These are phyloP conservation scores for Pseudocercospora crystallina DNA, from an alignment of 2,329 filamentous ascomycete species.

Conservation along the genomic window DNA sequence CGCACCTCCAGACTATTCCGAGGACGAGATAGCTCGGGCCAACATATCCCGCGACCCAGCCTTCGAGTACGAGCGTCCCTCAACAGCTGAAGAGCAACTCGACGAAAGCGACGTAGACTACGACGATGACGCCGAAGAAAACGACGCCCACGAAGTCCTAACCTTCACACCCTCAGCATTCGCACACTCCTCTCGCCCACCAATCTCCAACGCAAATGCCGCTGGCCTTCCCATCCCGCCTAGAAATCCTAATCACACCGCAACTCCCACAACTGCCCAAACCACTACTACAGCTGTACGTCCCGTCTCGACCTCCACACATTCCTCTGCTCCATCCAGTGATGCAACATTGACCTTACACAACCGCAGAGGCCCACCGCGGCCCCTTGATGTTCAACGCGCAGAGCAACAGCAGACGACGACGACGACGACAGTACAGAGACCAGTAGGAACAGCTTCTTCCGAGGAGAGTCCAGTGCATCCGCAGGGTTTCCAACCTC, in stretches of 20 bases:
- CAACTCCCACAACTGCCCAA: not conserved
- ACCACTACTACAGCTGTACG: constrained; percentile 13
- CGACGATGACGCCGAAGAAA: constrained; percentile 15
- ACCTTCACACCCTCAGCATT: constrained; percentile 19
- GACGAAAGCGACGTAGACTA: constrained; percentile 31
- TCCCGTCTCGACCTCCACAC: constrained; percentile 14
- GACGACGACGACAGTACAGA: constrained; percentile 7
- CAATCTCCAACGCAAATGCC: constrained; percentile 7
- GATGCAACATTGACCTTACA: constrained; percentile 23
- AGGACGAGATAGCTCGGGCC: constrained; percentile 24
- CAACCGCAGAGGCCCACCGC: constrained; percentile 16
- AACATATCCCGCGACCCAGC: constrained; percentile 19
- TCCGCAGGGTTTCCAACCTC: not conserved
- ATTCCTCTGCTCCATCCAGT: constrained; percentile 2
- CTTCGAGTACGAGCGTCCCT: constrained; percentile 23
- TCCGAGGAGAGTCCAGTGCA: constrained; percentile 2
- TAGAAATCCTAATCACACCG: too few relatives aligned
- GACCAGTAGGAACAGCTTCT: not conserved
- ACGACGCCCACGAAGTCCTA: constrained; percentile 1
- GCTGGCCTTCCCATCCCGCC: not conserved
- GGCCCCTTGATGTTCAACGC: not conserved
- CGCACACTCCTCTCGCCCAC: constrained; percentile 17
- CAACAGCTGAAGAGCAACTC: constrained; percentile 26
- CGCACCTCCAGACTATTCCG: constrained; percentile 31
- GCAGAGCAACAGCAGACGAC: not conserved